phyloP scores from a whole-genome alignment of 2,329 filamentous ascomycete genomes.

The Xylaria sp. region DNA sequence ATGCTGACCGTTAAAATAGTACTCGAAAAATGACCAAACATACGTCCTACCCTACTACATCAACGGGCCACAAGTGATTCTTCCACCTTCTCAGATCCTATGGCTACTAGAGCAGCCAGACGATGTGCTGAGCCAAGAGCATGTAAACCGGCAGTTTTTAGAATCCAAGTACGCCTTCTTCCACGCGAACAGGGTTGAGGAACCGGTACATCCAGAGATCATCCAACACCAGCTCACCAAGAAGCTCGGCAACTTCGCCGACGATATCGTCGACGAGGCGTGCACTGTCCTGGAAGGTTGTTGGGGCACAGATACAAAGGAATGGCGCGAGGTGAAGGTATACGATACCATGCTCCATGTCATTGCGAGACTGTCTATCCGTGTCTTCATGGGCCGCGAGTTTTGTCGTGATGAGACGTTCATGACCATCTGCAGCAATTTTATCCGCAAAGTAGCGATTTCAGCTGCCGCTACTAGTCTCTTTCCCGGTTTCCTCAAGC shows the following conservation, averaged over 20 bases:
- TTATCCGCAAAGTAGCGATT: slow-evolving; percentile 48
- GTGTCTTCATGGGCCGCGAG: slow-evolving; percentile 48
- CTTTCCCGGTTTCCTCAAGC: slow-evolving; percentile 47
- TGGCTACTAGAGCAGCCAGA: slow-evolving; percentile 51
- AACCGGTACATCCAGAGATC: slow-evolving; percentile 49
- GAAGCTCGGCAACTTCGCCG: slow-evolving; percentile 45
- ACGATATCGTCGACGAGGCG: slow-evolving; percentile 50
- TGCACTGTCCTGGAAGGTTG: slow-evolving; percentile 43
- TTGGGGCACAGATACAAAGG: slow-evolving; percentile 47
- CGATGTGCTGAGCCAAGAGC: slow-evolving; percentile 48
- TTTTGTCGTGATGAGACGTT: slow-evolving; percentile 47
- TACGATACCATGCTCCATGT: slow-evolving; percentile 50
- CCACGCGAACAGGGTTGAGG: slow-evolving; percentile 46
- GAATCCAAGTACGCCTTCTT: slow-evolving; percentile 50
- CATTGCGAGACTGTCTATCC: slow-evolving; percentile 48
- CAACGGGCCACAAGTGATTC: slow-evolving; percentile 50
- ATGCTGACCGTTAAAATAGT: slow-evolving; percentile 37
- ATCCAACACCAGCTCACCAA: slow-evolving; percentile 50
- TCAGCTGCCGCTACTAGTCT: slow-evolving; percentile 47
- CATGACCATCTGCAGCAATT: slow-evolving; percentile 47
- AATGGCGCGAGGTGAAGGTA: slow-evolving; percentile 49
- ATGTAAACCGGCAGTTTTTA: slow-evolving; percentile 51
- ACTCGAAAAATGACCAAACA: slow-evolving; percentile 45
- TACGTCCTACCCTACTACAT: slow-evolving; percentile 50
- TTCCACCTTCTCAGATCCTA: slow-evolving; percentile 45